These are phyloP conservation scores for Jimgerdemannia lactiflua DNA, from an alignment of 192 early-diverging fungal species.

Conservation along the genomic window DNA sequence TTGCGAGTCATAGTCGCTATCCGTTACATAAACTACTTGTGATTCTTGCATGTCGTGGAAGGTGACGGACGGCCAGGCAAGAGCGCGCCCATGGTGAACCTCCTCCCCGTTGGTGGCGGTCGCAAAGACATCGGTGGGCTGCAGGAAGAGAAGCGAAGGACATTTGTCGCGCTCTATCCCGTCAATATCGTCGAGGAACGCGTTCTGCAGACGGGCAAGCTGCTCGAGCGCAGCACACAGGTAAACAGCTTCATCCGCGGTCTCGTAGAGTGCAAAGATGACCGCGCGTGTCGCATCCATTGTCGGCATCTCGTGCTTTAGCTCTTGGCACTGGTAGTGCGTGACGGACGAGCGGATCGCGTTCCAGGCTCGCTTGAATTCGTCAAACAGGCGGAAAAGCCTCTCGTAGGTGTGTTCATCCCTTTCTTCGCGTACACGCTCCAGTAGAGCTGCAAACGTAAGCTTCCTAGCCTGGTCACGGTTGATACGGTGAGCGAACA, in stretches of 20 bases:
- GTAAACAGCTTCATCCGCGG: slow-evolving; percentile 2
- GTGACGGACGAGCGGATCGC: not conserved
- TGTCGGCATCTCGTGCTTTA: not conserved
- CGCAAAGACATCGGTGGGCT: slow-evolving; percentile 2
- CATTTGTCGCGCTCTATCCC: not conserved
- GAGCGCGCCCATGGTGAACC: too few species aligned
- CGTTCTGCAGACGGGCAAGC: slow-evolving; percentile 11
- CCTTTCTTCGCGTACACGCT: not conserved
- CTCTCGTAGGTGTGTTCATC: not conserved
- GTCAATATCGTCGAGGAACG: slow-evolving; percentile 7
- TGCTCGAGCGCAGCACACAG: slow-evolving; percentile 13
- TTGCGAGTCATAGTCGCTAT: slow-evolving; percentile 9
- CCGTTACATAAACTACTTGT: not conserved
- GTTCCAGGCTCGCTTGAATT: slow-evolving; percentile 14
- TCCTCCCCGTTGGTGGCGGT: not conserved
- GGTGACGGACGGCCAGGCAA: not conserved
- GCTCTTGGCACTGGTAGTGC: slow-evolving; percentile 15
- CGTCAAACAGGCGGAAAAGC: slow-evolving; percentile 1
- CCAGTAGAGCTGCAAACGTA: slow-evolving; percentile 11
- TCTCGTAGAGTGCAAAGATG: slow-evolving; percentile 8
- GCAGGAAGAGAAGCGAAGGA: not conserved
- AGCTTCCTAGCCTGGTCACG: slow-evolving; percentile 5
- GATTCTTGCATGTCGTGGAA: not conserved
- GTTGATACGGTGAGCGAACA: not conserved
- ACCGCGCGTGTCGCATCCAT: not conserved